Percentiles rank a stretch among this genome's conserved stretches.
These are phyloP conservation scores for Ustilago bromivora DNA, from an alignment of 1,284 basidiomycete genomes.

Conservation along the genomic window DNA sequence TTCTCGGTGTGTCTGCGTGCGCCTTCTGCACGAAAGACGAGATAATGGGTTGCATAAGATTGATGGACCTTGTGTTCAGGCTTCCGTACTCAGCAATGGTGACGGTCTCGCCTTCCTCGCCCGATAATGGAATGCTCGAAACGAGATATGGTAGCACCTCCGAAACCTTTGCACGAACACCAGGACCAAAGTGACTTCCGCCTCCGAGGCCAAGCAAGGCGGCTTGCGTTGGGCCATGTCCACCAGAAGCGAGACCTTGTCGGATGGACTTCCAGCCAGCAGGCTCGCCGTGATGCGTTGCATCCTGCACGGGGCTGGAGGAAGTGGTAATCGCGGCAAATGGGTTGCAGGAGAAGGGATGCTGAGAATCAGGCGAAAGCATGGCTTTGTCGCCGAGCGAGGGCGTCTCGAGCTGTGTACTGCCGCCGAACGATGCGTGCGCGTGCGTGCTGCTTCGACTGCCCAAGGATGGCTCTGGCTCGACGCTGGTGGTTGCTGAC, in stretches of 20 bases:
- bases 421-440: conserved; percentile 40
- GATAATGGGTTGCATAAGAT: conserved; percentile 67
- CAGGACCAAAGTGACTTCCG: conserved; percentile 67
- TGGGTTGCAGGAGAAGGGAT: conserved; percentile 30
- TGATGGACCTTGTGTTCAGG: conserved; percentile 67
- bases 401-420: conserved; percentile 54
- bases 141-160: conserved; percentile 62
- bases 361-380: conserved; percentile 52
- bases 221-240: conserved; percentile 40
- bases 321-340: conserved; percentile 30
- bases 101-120: conserved; percentile 54
- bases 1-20: conserved; percentile 30
- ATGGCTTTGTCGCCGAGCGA: conserved; percentile 50
- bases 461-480: conserved; percentile 36
- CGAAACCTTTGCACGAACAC: conserved; percentile 65
- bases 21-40: conserved; percentile 57
- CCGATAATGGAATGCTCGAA: conserved; percentile 53
- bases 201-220: conserved; percentile 48
- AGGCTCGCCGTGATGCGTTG: conserved; percentile 16
- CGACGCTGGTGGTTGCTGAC: conserved; percentile 39
- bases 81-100: conserved; percentile 70
- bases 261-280: conserved; percentile 41
- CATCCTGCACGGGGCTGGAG: conserved; percentile 34
- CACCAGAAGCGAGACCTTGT: conserved; percentile 25
- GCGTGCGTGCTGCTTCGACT: conserved; percentile 41